These are phyloP conservation scores for Spathaspora girioi DNA, from an alignment of 805 yeast species.

Conservation along the genomic window DNA sequence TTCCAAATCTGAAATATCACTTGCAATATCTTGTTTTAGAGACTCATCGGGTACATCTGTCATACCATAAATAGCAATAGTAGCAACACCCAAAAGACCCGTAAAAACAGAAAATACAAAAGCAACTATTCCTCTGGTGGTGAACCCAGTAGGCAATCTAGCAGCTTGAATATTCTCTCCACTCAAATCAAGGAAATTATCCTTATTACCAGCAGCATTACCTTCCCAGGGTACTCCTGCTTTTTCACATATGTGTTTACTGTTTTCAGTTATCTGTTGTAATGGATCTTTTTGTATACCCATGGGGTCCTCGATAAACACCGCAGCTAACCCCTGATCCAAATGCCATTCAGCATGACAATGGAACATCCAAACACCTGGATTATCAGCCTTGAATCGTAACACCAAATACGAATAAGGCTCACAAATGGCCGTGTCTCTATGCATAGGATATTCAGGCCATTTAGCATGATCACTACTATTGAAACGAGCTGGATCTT, in stretches of 20 bases:
- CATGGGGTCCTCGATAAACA: conserved; percentile 70
- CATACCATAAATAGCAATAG: conserved; percentile 81
- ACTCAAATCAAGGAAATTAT: conserved; percentile 60
- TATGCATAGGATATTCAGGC: conserved; percentile 57
- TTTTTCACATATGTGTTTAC: conserved; percentile 55
- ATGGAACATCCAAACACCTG: conserved; percentile 94
- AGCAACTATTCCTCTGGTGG: conserved; percentile 93
- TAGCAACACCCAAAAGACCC: conserved; percentile 76
- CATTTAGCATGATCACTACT: conserved; percentile 33
- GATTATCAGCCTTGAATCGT: conserved; percentile 78
- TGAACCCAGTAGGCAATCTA: conserved; percentile 84
- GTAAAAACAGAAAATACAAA: conserved; percentile 84
- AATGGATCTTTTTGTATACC: conserved; percentile 33
- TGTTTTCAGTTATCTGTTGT: conserved; percentile 62
- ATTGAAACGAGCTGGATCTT: conserved; percentile 45
- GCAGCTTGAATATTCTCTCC: conserved; percentile 72
- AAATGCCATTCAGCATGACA: conserved; percentile 88
- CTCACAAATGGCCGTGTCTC: conserved; percentile 73
- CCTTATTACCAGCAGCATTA: conserved; percentile 85
- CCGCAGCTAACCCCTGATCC: conserved; percentile 74
- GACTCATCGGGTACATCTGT: conserved; percentile 62
- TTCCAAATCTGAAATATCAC: conserved; percentile 46
- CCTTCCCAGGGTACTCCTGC: conserved; percentile 56
- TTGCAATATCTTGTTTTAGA: conserved; percentile 56
- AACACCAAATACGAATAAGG: conserved; percentile 66